Conservation (phyloP, 768 basidiomycete species). For the Kwoniella sp. region DNA sequence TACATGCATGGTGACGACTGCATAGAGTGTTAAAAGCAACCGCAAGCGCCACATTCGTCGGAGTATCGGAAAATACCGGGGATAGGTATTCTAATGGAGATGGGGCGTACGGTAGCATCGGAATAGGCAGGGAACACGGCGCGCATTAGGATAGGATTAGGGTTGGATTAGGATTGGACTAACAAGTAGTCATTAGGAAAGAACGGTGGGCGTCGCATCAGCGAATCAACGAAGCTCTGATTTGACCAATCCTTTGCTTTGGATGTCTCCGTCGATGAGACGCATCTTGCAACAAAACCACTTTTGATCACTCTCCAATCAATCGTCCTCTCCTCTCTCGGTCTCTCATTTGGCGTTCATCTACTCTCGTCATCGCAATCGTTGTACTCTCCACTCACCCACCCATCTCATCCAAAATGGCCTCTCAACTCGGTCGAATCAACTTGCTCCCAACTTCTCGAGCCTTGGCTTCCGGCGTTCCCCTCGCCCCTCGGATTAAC, state of each 20-base stretch:
- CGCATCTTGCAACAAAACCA: slow-evolving; percentile 12
- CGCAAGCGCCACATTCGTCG: not conserved
- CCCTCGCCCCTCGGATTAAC: slow-evolving; percentile 73
- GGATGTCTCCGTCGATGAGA: not conserved
- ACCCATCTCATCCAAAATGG: slow-evolving; percentile 29
- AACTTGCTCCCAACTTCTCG: slow-evolving; percentile 80
- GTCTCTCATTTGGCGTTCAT: not conserved
- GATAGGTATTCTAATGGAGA: not conserved
- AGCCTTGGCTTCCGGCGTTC: slow-evolving; percentile 76
- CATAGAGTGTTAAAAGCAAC: too few species aligned
- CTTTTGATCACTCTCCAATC: slow-evolving; percentile 16
- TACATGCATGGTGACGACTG: too few species aligned
- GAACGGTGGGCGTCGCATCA: not conserved
- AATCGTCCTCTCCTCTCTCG: slow-evolving; percentile 14
- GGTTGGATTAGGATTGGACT: not conserved
- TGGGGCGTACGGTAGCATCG: not conserved
- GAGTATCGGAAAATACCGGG: not conserved
- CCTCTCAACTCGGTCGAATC: slow-evolving; percentile 55
- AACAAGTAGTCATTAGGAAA: too few species aligned
- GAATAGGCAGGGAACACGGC: slow-evolving; percentile 5
- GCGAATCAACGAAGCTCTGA: slow-evolving; percentile 8
- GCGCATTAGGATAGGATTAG: not conserved
- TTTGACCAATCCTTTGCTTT: not conserved
- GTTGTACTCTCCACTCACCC: slow-evolving; percentile 10
- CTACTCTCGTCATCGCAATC: not conserved